Percentiles rank a stretch among this genome's conserved stretches.
Evolutionary conservation across 108 stramenopile genomes (phyloP).

Genomic region (Discostella stelligeroides): DNA sequence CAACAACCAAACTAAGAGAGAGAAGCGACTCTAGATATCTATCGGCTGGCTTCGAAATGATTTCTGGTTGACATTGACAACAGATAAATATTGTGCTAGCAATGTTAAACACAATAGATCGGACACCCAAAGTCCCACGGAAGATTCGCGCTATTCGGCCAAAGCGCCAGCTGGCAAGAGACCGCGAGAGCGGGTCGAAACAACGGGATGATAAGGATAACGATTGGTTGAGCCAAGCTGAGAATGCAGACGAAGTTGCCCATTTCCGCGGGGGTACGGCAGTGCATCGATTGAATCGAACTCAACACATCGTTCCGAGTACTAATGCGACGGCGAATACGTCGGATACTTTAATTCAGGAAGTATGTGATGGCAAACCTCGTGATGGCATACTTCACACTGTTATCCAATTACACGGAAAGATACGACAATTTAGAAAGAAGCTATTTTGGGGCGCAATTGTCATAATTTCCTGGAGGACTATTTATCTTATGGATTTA

Average conservation of each 20-base stretch:
- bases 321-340: not conserved
- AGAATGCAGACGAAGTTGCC: not conserved
- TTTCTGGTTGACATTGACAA: no score
- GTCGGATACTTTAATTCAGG: slow-evolving; percentile 6
- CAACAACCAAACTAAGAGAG: no score
- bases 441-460: slow-evolving; percentile 15
- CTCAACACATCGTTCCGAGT: not conserved
- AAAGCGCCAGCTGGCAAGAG: slow-evolving; percentile 27
- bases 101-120: slow-evolving; percentile 20
- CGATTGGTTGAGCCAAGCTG: slow-evolving; percentile 30
- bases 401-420: not conserved
- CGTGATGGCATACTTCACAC: slow-evolving; percentile 5
- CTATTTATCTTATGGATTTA: slow-evolving; percentile 35
- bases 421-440: slow-evolving; percentile 25
- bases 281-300: slow-evolving; percentile 7
- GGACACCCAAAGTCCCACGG: slow-evolving; percentile 30
- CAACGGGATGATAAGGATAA: slow-evolving; percentile 29
- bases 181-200: slow-evolving; percentile 1
- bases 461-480: slow-evolving; percentile 17
- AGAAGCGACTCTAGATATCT: no score
- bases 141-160: slow-evolving; percentile 35
- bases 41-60: no score
- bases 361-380: not conserved
- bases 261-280: not conserved
- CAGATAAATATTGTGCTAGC: no score